phyloP scores from a whole-genome alignment of 2,329 filamentous ascomycete species.

The Elsinoe australis region DNA sequence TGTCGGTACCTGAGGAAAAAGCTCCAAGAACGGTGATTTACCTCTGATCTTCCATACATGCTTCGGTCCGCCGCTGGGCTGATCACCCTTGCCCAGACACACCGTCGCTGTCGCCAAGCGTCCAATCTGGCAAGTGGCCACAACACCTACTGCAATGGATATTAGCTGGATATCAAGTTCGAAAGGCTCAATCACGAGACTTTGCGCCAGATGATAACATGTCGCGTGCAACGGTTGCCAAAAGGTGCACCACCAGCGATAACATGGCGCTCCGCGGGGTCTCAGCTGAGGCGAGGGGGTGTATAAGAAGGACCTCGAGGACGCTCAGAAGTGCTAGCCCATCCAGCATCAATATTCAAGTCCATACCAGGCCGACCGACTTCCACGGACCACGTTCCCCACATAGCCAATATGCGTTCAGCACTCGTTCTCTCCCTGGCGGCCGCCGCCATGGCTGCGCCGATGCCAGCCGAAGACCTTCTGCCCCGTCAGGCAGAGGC shows the following conservation, averaged over 20 bases:
- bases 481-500: neutral
- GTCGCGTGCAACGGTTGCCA: conserved; percentile 7
- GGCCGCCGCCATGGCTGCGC: conserved; percentile 9
- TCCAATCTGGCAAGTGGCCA: conserved; percentile 9
- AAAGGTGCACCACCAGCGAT: neutral
- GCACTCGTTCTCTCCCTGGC: conserved; percentile 14
- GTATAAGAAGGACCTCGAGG: conserved; percentile 3
- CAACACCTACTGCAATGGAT: conserved; percentile 12
- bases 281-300: neutral
- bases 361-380: neutral
- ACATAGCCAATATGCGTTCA: conserved; percentile 11
- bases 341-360: too few species aligned
- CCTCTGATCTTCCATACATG: conserved; percentile 10
- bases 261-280: conserved; percentile 7
- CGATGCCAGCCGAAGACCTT: conserved; percentile 13
- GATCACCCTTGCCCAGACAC: conserved; percentile 13
- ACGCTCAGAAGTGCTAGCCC: neutral
- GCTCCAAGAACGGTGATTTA: neutral
- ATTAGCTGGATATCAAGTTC: neutral
- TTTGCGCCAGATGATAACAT: conserved; percentile 7
- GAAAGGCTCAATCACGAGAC: conserved; percentile 11
- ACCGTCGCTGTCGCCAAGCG: conserved; percentile 6
- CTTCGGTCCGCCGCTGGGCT: neutral
- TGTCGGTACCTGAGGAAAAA: conserved; percentile 5
- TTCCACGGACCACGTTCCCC: neutral